Evolutionary conservation across 1,139 yeast species (phyloP).

Genomic region (Scheffersomyces segobiensis): DNA sequence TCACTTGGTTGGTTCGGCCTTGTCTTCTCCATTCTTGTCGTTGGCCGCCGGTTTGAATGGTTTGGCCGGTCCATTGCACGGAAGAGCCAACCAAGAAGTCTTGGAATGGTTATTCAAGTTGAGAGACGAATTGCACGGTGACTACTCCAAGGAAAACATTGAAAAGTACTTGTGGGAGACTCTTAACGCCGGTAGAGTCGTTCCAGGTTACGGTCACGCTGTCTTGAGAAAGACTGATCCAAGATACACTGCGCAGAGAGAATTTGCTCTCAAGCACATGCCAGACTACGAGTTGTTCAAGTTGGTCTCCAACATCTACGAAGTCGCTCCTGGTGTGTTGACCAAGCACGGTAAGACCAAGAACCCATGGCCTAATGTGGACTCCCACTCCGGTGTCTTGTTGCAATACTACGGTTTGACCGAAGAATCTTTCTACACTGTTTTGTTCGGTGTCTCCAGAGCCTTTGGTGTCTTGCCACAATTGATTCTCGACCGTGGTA

Average conservation of each 20-base stretch:
- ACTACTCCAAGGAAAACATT: slow-evolving; percentile 71
- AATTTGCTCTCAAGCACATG: slow-evolving; percentile 94
- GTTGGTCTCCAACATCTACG: slow-evolving; percentile 86
- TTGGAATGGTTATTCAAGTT: slow-evolving; percentile 88
- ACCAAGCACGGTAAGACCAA: slow-evolving; percentile 97
- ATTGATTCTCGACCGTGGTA: slow-evolving; percentile 92
- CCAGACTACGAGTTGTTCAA: slow-evolving; percentile 93
- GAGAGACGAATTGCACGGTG: slow-evolving; percentile 73
- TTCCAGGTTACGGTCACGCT: slow-evolving; percentile 98
- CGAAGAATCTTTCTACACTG: slow-evolving; percentile 96
- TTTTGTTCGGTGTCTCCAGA: slow-evolving; percentile 96
- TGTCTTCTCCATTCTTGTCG: slow-evolving; percentile 89
- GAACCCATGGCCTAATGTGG: slow-evolving; percentile 99
- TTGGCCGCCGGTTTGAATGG: slow-evolving; percentile 96
- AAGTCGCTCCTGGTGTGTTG: slow-evolving; percentile 93
- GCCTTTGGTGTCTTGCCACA: slow-evolving; percentile 98
- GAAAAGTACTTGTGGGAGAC: slow-evolving; percentile 91
- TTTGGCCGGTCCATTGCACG: slow-evolving; percentile 97
- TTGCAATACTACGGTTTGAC: slow-evolving; percentile 96
- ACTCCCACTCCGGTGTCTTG: slow-evolving; percentile 95
- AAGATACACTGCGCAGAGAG: slow-evolving; percentile 96
- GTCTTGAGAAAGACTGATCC: slow-evolving; percentile 97
- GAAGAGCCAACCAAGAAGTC: slow-evolving; percentile 98
- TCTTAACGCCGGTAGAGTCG: slow-evolving; percentile 88
- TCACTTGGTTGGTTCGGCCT: slow-evolving; percentile 94